A percentile compares a stretch with the other conserved stretches of the same genome.
Conservation (phyloP, 768 basidiomycete species). For the Favolaschia claudopus region DNA sequence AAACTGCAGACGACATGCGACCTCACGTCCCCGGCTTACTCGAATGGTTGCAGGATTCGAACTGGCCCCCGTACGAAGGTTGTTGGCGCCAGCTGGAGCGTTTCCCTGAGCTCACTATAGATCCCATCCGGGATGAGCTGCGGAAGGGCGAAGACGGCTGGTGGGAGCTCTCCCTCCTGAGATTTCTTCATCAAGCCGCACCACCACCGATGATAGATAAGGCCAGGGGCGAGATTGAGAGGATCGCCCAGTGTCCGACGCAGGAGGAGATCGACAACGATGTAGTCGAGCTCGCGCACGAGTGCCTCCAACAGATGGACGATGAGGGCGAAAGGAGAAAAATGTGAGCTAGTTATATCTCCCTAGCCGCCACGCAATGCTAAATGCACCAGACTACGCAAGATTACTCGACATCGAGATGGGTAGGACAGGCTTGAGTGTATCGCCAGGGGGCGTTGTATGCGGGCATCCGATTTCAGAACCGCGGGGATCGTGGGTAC, state of each 20-base stretch:
- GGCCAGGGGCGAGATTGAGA: slow-evolving; percentile 1
- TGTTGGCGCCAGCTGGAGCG: slow-evolving; percentile 6
- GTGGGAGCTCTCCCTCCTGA: neutral
- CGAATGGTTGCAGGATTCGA: slow-evolving; percentile 5
- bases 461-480: too few relatives aligned
- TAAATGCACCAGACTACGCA: too few relatives aligned
- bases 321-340: too few relatives aligned
- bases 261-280: slow-evolving; percentile 4
- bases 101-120: slow-evolving; percentile 3
- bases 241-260: slow-evolving; percentile 5
- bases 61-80: slow-evolving; percentile 1
- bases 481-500: too few relatives aligned
- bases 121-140: slow-evolving; percentile 10
- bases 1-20: slow-evolving; percentile 9
- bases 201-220: neutral
- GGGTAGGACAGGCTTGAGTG: too few relatives aligned
- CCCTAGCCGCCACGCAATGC: too few relatives aligned
- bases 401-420: too few relatives aligned
- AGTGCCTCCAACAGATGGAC: slow-evolving; percentile 3
- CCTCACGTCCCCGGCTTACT: slow-evolving; percentile 5
- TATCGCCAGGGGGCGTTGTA: too few relatives aligned
- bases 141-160: slow-evolving; percentile 1
- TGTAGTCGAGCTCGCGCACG: neutral
- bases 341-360: too few relatives aligned
- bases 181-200: neutral